Base-by-base conservation (phyloP, 441 rosid genomes). In the Eruca vesicaria region DNA sequence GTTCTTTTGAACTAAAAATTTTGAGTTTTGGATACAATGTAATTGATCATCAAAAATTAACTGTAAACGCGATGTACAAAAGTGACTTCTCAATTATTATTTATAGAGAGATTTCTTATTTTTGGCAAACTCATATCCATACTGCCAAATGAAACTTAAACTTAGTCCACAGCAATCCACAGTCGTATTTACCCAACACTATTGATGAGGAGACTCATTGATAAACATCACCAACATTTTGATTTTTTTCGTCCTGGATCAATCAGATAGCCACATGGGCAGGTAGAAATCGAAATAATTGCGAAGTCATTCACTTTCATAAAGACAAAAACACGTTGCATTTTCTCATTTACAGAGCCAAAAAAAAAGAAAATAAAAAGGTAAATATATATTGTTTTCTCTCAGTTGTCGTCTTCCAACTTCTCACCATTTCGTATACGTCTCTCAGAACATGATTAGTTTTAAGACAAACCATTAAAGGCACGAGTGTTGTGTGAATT, bases 331-430 rank as follows among this genome's bases (percentile, higher is more conserved):
- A 63, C 71, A 76, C 79, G 79, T 63, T 63, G 59, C 79, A 62
- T 43, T 76, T 69, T 76, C 41, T 61, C 35, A 75, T 68, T 75
- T 75, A 75, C 58, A 26, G 23, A 61, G 21, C 79, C 64, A 36
- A 61, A 10, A 32, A 31, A 33, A 2, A 6, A 63, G 9, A 11
- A 48, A 14, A 20, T 9, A 48, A 68, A 60, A 69, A 57, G 62
- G 50, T 53, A 62, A 28, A 9, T 8, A 52, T 3, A 52, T 52
- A 35, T 57, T 57, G 18, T 69, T 53, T 50, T 53, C 18, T 50
- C 9, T 36, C 0, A 0, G 41, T 9, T 68, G 58, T 68, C 63
- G 35, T 68, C 69, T 61, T 66, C 67, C 63, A 59, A 58, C 67
- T 33, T 66, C 23, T 31, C 56, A 23, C 63, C 35, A 23, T 68